These are phyloP conservation scores for Ogataea trehaloabstinens DNA, from an alignment of 805 yeast genomes.

Conservation along the genomic window DNA sequence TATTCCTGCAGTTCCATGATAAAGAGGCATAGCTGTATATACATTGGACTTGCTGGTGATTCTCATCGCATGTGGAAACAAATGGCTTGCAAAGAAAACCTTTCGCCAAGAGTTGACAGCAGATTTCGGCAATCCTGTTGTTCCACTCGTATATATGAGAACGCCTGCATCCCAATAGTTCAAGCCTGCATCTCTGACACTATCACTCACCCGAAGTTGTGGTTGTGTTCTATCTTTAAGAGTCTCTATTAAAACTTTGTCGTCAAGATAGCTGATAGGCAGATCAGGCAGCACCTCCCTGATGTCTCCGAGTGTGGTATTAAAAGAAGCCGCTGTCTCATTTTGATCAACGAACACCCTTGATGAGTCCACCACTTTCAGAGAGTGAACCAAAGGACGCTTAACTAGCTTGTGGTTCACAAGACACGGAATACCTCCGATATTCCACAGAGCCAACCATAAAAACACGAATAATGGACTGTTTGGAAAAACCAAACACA, in stretches of 20 bases:
- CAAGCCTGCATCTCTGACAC: slow-evolving; percentile 56
- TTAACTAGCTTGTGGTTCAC: slow-evolving; percentile 78
- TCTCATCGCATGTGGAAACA: slow-evolving; percentile 70
- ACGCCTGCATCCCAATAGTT: slow-evolving; percentile 62
- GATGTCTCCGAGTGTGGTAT: slow-evolving; percentile 41
- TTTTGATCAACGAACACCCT: slow-evolving; percentile 76
- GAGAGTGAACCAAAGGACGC: slow-evolving; percentile 74
- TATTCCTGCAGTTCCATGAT: slow-evolving; percentile 91
- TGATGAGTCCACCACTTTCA: slow-evolving; percentile 61
- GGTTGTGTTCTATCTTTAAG: slow-evolving; percentile 35
- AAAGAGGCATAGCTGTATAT: slow-evolving; percentile 92
- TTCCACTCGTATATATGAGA: slow-evolving; percentile 88
- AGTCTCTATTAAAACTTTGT: slow-evolving; percentile 11
- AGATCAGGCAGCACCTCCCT: slow-evolving; percentile 31
- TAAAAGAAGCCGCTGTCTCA: slow-evolving; percentile 46
- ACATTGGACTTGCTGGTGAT: slow-evolving; percentile 55
- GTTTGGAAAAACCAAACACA: slow-evolving; percentile 77
- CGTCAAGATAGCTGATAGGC: slow-evolving; percentile 19
- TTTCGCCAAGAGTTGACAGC: slow-evolving; percentile 93
- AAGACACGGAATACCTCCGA: slow-evolving; percentile 88
- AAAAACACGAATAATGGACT: slow-evolving; percentile 76
- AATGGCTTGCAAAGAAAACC: slow-evolving; percentile 62
- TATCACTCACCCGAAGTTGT: slow-evolving; percentile 52
- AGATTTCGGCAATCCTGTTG: slow-evolving; percentile 92
- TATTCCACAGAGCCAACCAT: slow-evolving; percentile 87